Conservation (phyloP, 352 stramenopile genomes). For the Pythium rhizo-oryzae region DNA sequence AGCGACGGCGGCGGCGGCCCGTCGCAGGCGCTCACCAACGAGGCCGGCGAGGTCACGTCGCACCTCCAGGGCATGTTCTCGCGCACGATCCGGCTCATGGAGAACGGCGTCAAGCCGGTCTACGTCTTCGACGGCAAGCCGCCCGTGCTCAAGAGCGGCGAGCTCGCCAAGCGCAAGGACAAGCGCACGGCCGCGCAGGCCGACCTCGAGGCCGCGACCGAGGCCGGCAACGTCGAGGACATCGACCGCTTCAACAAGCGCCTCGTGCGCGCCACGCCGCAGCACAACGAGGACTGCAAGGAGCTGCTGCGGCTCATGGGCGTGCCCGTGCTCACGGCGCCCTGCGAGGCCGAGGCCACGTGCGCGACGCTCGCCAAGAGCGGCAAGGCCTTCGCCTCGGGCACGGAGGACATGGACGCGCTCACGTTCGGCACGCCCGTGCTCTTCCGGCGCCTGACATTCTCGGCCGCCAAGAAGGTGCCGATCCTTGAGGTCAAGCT, state of each 20-base stretch:
- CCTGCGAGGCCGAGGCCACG: slow-evolving; percentile 98
- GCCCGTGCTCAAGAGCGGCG: slow-evolving; percentile 96
- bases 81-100: slow-evolving; percentile 98
- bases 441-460: slow-evolving; percentile 93
- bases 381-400: slow-evolving; percentile 94
- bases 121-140: slow-evolving; percentile 99
- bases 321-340: slow-evolving; percentile 95
- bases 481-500: slow-evolving; percentile 92
- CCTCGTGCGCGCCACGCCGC: slow-evolving; percentile 86
- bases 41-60: slow-evolving; percentile 95
- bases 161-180: slow-evolving; percentile 95
- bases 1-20: slow-evolving; percentile 81
- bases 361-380: slow-evolving; percentile 93
- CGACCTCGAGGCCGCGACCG: slow-evolving; percentile 82
- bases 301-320: slow-evolving; percentile 95
- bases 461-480: slow-evolving; percentile 88
- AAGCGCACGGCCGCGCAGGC: slow-evolving; percentile 89
- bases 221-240: slow-evolving; percentile 87
- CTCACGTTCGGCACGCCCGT: slow-evolving; percentile 98
- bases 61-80: slow-evolving; percentile 98
- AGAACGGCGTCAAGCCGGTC: slow-evolving; percentile 97
- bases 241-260: slow-evolving; percentile 95
- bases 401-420: slow-evolving; percentile 99
- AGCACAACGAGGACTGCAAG: slow-evolving; percentile 95
- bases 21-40: slow-evolving; percentile 96